Conservation (phyloP, 495 filamentous ascomycete genomes). For the Aspergillus nidulans region DNA sequence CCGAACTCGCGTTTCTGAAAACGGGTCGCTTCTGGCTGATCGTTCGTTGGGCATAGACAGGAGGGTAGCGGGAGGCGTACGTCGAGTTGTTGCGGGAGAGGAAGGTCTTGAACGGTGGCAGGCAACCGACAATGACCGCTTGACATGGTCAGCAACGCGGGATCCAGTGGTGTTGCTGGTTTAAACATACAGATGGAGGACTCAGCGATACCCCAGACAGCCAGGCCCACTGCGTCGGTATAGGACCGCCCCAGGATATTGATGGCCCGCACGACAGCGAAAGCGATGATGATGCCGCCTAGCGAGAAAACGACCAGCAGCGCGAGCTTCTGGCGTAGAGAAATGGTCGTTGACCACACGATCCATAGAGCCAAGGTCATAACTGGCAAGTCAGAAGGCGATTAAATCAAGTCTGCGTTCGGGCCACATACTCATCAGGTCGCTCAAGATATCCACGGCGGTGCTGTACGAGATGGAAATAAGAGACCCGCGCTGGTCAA, state of each 20-base stretch:
- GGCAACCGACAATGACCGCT: slow-evolving; percentile 47
- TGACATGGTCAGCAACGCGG: not conserved
- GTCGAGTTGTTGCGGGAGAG: slow-evolving; percentile 8
- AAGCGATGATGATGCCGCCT: slow-evolving; percentile 27
- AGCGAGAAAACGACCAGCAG: slow-evolving; percentile 29
- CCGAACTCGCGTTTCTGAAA: not conserved
- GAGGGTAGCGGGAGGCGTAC: slow-evolving; percentile 1
- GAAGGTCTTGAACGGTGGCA: slow-evolving; percentile 41
- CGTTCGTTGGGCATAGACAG: slow-evolving; percentile 7
- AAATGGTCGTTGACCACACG: slow-evolving; percentile 24
- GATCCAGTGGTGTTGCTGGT: not conserved
- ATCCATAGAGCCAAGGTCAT: slow-evolving; percentile 31
- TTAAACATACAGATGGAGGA: slow-evolving; percentile 26
- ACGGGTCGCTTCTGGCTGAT: not conserved
- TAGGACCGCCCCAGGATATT: slow-evolving; percentile 23
- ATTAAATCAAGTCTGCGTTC: not conserved
- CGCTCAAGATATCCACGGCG: slow-evolving; percentile 40
- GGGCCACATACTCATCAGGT: slow-evolving; percentile 23
- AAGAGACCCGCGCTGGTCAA: slow-evolving; percentile 22
- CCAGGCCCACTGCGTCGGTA: slow-evolving; percentile 21
- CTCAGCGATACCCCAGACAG: slow-evolving; percentile 31
- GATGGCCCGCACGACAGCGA: slow-evolving; percentile 28
- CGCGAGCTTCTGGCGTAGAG: slow-evolving; percentile 26
- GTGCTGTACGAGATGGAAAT: slow-evolving; percentile 43
- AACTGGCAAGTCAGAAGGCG: slow-evolving; percentile 23